phyloP scores from a whole-genome alignment of 257 asterid species.

The Thymus quinquecostatus region DNA sequence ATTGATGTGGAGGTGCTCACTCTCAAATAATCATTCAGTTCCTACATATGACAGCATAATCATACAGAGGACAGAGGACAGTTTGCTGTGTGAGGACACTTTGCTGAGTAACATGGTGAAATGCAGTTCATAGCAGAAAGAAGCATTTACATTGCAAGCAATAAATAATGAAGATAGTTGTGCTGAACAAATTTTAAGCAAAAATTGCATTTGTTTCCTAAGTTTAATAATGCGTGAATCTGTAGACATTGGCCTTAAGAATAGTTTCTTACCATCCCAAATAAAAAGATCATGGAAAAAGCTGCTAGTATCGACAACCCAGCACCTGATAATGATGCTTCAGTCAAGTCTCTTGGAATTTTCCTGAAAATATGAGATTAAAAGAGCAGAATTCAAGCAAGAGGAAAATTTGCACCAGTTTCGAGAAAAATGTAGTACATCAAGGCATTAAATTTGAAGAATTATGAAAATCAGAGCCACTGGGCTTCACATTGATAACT shows the following conservation, averaged over 20 bases:
- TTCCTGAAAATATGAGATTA: constrained; percentile 62
- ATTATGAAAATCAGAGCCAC: not conserved
- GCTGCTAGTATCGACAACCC: constrained; percentile 91
- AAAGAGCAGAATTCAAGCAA: constrained; percentile 8
- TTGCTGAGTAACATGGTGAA: not conserved
- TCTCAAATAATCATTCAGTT: constrained; percentile 66
- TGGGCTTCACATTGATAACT: not conserved
- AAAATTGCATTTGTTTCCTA: constrained; percentile 5
- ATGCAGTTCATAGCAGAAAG: not conserved
- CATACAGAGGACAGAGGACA: constrained; percentile 14
- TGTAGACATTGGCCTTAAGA: constrained; percentile 7
- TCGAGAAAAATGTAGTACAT: not conserved
- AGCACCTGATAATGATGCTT: constrained; percentile 94
- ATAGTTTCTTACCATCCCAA: constrained; percentile 82
- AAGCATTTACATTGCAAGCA: constrained; percentile 6
- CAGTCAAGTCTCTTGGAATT: constrained; percentile 86
- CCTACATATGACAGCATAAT: constrained; percentile 57
- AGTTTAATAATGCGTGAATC: constrained; percentile 18
- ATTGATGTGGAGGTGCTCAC: constrained; percentile 78
- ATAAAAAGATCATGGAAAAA: constrained; percentile 72
- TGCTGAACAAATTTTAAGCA: constrained; percentile 14
- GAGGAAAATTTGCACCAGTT: constrained; percentile 4
- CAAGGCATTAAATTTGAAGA: constrained; percentile 10
- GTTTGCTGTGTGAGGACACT: constrained; percentile 5
- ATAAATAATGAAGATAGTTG: not conserved